A percentile compares a stretch with the other conserved stretches of the same genome.
Evolutionary conservation across 306 rosid genomes (phyloP).

Genomic region (Vachellia pachyceras): DNA sequence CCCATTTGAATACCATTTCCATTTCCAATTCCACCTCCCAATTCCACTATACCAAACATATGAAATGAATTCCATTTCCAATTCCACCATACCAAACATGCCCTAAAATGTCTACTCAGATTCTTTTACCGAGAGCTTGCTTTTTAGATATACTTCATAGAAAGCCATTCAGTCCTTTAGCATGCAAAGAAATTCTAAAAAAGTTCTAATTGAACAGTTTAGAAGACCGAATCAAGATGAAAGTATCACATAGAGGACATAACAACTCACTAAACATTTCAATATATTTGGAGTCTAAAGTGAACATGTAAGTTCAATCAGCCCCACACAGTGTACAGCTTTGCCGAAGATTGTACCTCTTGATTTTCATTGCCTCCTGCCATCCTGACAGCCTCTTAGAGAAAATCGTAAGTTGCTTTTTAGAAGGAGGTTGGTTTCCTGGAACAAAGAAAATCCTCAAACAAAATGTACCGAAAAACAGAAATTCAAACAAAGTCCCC

Average conservation of each 20-base stretch:
- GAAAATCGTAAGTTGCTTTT: conserved; percentile 50
- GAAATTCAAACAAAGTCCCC: neutral
- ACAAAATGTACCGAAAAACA: neutral
- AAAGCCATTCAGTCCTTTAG: neutral
- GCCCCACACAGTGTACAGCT: neutral
- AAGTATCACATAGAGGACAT: neutral
- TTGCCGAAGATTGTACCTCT: conserved; percentile 52
- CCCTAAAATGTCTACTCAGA: neutral
- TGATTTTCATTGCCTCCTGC: conserved; percentile 81
- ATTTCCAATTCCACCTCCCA: too few relatives aligned
- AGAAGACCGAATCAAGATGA: neutral
- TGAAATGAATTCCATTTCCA: too few relatives aligned
- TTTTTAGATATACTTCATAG: neutral
- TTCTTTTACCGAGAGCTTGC: neutral
- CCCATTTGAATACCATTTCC: too few relatives aligned
- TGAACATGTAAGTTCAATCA: neutral
- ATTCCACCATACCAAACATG: too few relatives aligned
- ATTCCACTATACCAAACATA: too few relatives aligned
- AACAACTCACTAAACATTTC: neutral
- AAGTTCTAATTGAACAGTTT: neutral
- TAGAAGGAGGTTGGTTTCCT: conserved; percentile 49
- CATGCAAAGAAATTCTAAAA: neutral
- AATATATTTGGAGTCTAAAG: neutral
- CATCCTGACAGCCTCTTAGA: conserved; percentile 66
- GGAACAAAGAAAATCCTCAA: conserved; percentile 23